These are phyloP conservation scores for Filosporella fistucella DNA, from an alignment of 495 filamentous ascomycete genomes.

Conservation along the genomic window DNA sequence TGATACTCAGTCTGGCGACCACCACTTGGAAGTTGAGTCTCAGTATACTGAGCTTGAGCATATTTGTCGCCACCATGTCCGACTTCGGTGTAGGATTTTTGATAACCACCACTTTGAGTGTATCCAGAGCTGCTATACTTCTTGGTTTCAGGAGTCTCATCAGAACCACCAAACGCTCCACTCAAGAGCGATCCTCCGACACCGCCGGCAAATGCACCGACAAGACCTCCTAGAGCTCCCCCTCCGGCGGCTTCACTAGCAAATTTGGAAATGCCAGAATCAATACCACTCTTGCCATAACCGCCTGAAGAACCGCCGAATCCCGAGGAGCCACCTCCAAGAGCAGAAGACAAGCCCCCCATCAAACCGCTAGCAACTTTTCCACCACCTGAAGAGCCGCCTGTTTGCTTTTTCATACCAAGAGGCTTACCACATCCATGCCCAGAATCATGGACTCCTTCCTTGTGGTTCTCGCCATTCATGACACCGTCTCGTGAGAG, in stretches of 20 bases:
- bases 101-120: conserved; percentile 32
- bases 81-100: conserved; percentile 28
- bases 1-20: conserved; percentile 32
- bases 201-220: conserved; percentile 46
- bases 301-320: conserved; percentile 1
- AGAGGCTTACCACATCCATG: conserved; percentile 80
- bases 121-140: conserved; percentile 25
- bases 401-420: conserved; percentile 32
- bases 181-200: conserved; percentile 41
- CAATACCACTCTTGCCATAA: neutral
- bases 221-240: conserved; percentile 40
- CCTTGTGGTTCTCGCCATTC: conserved; percentile 74
- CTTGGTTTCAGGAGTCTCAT: conserved; percentile 24
- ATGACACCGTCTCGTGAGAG: conserved; percentile 72
- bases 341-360: conserved; percentile 9
- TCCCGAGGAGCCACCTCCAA: conserved; percentile 3
- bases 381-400: neutral
- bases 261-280: conserved; percentile 30
- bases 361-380: conserved; percentile 1
- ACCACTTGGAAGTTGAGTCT: conserved; percentile 29
- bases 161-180: conserved; percentile 23
- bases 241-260: conserved; percentile 34
- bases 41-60: conserved; percentile 34
- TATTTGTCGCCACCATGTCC: conserved; percentile 28
- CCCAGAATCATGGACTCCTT: conserved; percentile 76